Base-by-base conservation (phyloP, 495 filamentous ascomycete genomes). In the Pseudevernia furfuracea region DNA sequence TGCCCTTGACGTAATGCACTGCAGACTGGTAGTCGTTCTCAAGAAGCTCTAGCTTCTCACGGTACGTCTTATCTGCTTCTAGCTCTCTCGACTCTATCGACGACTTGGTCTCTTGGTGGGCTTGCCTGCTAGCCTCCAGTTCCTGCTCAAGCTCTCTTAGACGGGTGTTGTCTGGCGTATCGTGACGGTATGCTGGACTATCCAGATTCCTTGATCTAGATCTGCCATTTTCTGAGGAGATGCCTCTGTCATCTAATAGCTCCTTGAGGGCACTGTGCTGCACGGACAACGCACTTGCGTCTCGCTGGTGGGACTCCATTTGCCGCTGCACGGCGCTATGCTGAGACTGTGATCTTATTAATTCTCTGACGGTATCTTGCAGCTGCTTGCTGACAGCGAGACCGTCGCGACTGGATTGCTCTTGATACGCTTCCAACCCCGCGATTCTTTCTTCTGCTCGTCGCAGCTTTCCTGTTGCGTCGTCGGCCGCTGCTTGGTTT, bases 1-100 rank as follows among this genome's bases (percentile, higher is more conserved):
- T 97, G 48, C 94, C 95, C 72, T 96, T 95, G 67, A 99, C 91
- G 72, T 99, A 99, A 75, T 96, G 92, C n/a, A 97, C 92, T 17
- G 95, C 92, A n/a, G 95, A 96, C 72, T 96, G 91, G 72, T 99
- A 96, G 72, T 99, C 94, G 72, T 90, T 91, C 72, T 97, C 92
- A 30, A 99, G 85, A 71, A 95, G 90, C 61, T 88, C 84, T 61
- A 99, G 79, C 74, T 96, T 97, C 73, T 96, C 92, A 58, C 89
- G 86, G 77, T 93, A 97, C 56, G 87, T 84, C 66, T 84, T 81
- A 59, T 92, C 90, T 23, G 90, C 86, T 71, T 96, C 91, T 69
- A 94, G 86, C 63, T 90, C 86, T 39, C 90, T 89, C 58, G 81
- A 76, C 66, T 93, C 90, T 57, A 89, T 89, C 10, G 80, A 81